Conservation (phyloP, 116 monocot species). For the Posidonia oceanica region DNA sequence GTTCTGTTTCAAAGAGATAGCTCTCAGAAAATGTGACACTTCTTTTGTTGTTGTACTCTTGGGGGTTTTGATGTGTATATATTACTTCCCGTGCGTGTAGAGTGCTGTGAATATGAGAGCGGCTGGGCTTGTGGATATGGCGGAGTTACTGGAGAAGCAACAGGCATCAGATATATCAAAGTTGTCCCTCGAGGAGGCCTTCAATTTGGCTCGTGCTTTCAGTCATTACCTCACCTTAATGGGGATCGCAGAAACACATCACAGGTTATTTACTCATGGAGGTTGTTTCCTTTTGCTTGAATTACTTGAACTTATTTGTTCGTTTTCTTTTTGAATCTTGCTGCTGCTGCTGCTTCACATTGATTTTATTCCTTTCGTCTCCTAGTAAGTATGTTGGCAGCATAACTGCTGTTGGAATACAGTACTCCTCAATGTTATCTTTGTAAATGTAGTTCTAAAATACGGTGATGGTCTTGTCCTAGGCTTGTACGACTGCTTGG, state of each 20-base stretch:
- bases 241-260: slow-evolving; percentile 91
- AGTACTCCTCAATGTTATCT: too few relatives aligned
- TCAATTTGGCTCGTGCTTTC: slow-evolving; percentile 71
- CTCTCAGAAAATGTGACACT: too few relatives aligned
- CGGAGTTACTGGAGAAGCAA: slow-evolving; percentile 71
- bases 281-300: neutral
- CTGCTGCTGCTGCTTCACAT: too few relatives aligned
- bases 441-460: too few relatives aligned
- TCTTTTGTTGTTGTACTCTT: too few relatives aligned
- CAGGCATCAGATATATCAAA: slow-evolving; percentile 58
- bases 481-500: too few relatives aligned
- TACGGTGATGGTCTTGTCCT: too few relatives aligned
- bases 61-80: neutral
- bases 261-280: slow-evolving; percentile 37
- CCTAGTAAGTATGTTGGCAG: too few relatives aligned
- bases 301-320: neutral
- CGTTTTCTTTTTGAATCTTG: neutral
- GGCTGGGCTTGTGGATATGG: slow-evolving; percentile 71
- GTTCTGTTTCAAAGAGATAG: too few relatives aligned
- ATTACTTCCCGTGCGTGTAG: slow-evolving; percentile 12
- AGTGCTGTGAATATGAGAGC: slow-evolving; percentile 82
- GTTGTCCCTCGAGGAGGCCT: slow-evolving; percentile 72
- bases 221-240: slow-evolving; percentile 88
- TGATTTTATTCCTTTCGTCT: too few relatives aligned
- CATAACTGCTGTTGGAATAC: too few relatives aligned